Evolutionary conservation across 2,329 filamentous ascomycete genomes (phyloP).

Genomic region (Graphiopsis chlorocephala): DNA sequence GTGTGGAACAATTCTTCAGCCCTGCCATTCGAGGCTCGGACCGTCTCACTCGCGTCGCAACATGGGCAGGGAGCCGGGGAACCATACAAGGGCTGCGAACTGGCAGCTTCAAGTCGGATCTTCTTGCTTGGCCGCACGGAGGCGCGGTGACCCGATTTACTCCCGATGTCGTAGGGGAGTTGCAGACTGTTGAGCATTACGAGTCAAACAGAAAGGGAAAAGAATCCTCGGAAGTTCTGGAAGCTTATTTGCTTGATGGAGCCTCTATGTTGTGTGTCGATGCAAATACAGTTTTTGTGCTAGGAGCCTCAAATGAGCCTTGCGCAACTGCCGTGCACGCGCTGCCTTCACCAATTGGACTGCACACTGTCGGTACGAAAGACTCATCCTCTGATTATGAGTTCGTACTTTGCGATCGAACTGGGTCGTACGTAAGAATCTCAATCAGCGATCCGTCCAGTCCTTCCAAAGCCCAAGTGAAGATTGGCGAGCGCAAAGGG

Average conservation of each 20-base stretch:
- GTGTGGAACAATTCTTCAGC: slow-evolving; percentile 77
- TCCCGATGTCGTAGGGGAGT: too few species aligned
- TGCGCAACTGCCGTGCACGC: not conserved
- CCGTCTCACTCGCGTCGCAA: slow-evolving; percentile 16
- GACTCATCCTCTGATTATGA: too few species aligned
- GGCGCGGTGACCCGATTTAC: not conserved
- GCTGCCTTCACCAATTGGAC: not conserved
- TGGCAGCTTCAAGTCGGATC: not conserved
- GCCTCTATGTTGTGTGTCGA: not conserved
- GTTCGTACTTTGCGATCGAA: not conserved
- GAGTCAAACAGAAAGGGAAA: not conserved
- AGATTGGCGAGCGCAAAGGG: not conserved
- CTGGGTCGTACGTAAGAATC: not conserved
- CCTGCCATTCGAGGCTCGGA: slow-evolving; percentile 41
- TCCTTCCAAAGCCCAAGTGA: not conserved
- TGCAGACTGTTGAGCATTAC: not conserved
- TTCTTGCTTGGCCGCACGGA: not conserved
- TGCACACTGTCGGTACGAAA: not conserved
- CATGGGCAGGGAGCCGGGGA: not conserved
- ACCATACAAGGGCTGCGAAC: not conserved
- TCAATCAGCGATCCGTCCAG: not conserved
- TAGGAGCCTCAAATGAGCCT: not conserved
- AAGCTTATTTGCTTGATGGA: not conserved
- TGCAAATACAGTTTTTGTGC: not conserved
- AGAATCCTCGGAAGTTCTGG: not conserved